Conservation (phyloP, 441 rosid genomes). For the Sinapis alba region DNA sequence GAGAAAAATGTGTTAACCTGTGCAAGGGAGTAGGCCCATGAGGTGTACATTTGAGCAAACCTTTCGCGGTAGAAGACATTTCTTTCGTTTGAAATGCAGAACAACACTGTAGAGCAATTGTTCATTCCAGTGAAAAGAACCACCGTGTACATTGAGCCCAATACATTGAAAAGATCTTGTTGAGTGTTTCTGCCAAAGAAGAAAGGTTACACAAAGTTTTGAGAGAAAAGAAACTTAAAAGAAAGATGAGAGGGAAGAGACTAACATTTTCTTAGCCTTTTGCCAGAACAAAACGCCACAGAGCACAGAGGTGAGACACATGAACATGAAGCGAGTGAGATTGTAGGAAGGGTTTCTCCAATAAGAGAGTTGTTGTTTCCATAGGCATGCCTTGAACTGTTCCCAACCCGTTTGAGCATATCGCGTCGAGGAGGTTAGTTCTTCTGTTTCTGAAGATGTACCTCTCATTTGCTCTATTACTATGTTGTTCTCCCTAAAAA, state of each 20-base stretch:
- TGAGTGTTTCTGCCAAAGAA: constrained; percentile 48
- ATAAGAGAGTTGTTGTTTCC: constrained; percentile 73
- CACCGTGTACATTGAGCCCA: constrained; percentile 56
- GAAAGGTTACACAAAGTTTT: not conserved
- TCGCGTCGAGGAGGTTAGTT: constrained; percentile 30
- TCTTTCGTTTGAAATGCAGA: constrained; percentile 55
- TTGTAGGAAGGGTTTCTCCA: constrained; percentile 80
- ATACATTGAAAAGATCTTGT: constrained; percentile 59
- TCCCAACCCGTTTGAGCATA: constrained; percentile 50
- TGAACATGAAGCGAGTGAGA: constrained; percentile 51
- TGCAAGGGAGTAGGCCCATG: constrained; percentile 66
- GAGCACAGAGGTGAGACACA: constrained; percentile 43
- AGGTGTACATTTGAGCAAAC: constrained; percentile 74
- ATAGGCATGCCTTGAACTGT: constrained; percentile 54
- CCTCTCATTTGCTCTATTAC: constrained; percentile 8
- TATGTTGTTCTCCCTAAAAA: constrained; percentile 31
- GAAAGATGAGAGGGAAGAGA: constrained; percentile 11
- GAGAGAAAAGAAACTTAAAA: not conserved
- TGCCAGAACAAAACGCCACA: constrained; percentile 70
- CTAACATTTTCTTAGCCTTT: constrained; percentile 59
- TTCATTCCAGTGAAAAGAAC: constrained; percentile 58
- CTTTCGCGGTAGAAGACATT: constrained; percentile 62
- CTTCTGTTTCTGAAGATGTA: constrained; percentile 20
- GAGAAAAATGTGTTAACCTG: constrained; percentile 44
- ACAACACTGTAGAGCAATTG: constrained; percentile 60